phyloP scores from a whole-genome alignment of 1,284 basidiomycete species.

The Omphalotus olearius region DNA sequence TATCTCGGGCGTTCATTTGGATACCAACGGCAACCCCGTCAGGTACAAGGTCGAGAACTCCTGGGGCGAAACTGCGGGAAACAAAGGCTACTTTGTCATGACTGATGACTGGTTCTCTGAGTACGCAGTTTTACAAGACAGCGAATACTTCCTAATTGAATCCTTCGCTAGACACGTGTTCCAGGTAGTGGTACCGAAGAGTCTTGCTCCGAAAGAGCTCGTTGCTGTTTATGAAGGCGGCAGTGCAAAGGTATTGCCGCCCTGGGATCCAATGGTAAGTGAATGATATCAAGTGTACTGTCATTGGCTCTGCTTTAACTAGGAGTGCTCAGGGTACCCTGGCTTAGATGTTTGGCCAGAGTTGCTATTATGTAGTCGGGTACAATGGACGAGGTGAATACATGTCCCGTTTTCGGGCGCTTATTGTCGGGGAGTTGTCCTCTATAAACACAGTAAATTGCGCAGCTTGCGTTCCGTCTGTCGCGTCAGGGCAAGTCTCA shows the following conservation, averaged over 20 bases:
- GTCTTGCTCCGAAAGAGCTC: conserved; percentile 75
- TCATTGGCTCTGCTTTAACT: conserved; percentile 1
- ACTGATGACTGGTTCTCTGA: conserved; percentile 89
- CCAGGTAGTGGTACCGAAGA: conserved; percentile 84
- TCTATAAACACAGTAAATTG: too few species aligned
- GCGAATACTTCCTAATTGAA: conserved; percentile 8
- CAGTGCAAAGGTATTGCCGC: conserved; percentile 63
- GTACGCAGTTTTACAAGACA: conserved; percentile 26
- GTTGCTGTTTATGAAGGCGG: conserved; percentile 74
- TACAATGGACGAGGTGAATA: not conserved
- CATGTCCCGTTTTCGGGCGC: too few species aligned
- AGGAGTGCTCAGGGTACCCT: conserved; percentile 23
- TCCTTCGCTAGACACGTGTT: conserved; percentile 62
- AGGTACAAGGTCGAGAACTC: conserved; percentile 95
- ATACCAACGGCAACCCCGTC: conserved; percentile 68
- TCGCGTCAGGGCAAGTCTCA: too few species aligned
- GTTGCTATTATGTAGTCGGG: not conserved
- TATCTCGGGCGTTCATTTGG: conserved; percentile 88
- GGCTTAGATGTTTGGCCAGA: conserved; percentile 18
- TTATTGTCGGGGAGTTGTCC: too few species aligned
- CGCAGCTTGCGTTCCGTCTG: too few species aligned
- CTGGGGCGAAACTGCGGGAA: conserved; percentile 81
- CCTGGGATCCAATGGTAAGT: conserved; percentile 90
- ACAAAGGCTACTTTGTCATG: conserved; percentile 93
- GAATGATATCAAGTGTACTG: not conserved